Evolutionary conservation across 805 yeast species (phyloP), one percentile per base, ranked within the genome.

Genomic region (Candida montana): DNA sequence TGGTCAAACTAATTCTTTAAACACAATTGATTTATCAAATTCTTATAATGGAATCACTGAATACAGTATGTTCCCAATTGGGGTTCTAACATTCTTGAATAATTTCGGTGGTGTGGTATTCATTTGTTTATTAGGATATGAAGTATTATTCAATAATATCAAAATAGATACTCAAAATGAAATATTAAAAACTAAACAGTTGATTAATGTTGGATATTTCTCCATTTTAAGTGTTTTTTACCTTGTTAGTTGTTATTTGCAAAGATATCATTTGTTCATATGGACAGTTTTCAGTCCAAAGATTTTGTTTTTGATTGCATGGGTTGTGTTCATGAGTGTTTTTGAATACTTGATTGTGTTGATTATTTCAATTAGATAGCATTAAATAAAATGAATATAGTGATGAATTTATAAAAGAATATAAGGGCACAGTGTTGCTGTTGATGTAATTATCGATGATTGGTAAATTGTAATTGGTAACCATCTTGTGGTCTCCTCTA

Each of bases 281-380:
- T 93, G 99, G 99, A 90, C 98, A 2, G 99, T 93, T 7, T 93
- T 93, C 65, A 85, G 95, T 39, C 99, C 99, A 1, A 91, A 90
- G 55, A 60, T 93, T 5, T 71, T 95, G 28, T 93, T 83, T 58
- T 81, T 82, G 50, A 77, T 79, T 2, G 79, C 81, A 3, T 93
- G 98, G 98, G 65, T 74, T 26, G 41, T 75, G 4, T 65, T 77
- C 34, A 66, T 79, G 69, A 62, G 61, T 52, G 33, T 28, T 3
- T 16, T 39, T 6, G 42, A 39, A 17, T 34, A 23, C 12, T 18
- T 34, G 11, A 17, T 31, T 15, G 11, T 30, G 24, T 18, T 12
- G 26, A 13, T 31, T 29, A 18, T 18, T 20, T 13, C 13, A 9
- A 26, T 12, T 34, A 34, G 23, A 34, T 5, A n/a, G n/a, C n/a